A percentile compares a stretch with the other conserved stretches of the same genome.
Conservation (phyloP, 1,139 yeast genomes). For the Diutina catenulata region DNA sequence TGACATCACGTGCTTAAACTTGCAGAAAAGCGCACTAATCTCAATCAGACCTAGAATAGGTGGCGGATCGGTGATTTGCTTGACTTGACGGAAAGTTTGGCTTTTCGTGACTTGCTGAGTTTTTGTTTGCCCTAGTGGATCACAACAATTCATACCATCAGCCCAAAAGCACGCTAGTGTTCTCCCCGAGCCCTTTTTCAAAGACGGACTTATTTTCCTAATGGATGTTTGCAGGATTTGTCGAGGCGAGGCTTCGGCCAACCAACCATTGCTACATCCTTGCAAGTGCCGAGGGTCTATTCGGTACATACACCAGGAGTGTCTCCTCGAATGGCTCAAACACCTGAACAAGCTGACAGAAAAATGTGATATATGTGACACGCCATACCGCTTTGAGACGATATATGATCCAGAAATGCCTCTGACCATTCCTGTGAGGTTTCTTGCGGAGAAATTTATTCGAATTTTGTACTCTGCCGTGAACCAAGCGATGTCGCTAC, state of each 20-base stretch:
- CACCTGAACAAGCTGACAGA: slow-evolving; percentile 48
- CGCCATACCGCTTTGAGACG: slow-evolving; percentile 61
- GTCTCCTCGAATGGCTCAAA: slow-evolving; percentile 79
- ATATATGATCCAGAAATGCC: slow-evolving; percentile 69
- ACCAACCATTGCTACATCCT: slow-evolving; percentile 81
- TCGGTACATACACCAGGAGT: slow-evolving; percentile 85
- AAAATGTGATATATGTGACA: slow-evolving; percentile 83
- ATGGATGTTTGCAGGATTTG: slow-evolving; percentile 71
- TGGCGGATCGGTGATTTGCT: too few relatives aligned
- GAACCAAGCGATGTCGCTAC: slow-evolving; percentile 17
- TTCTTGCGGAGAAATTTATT: slow-evolving; percentile 30
- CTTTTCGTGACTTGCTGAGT: too few relatives aligned
- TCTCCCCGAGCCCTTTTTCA: too few relatives aligned
- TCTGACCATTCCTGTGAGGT: slow-evolving; percentile 39
- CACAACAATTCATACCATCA: too few relatives aligned
- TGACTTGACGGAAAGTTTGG: too few relatives aligned
- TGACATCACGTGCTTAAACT: too few relatives aligned
- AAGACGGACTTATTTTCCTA: too few relatives aligned
- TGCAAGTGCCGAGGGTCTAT: slow-evolving; percentile 93
- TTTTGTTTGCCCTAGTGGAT: too few relatives aligned
- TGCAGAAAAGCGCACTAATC: too few relatives aligned
- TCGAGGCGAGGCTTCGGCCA: slow-evolving; percentile 74
- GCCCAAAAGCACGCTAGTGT: too few relatives aligned
- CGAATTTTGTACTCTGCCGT: slow-evolving; percentile 17
- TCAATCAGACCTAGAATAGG: too few relatives aligned